These are phyloP conservation scores for Talaromyces stipitatus DNA, from an alignment of 495 filamentous ascomycete species.

Conservation along the genomic window DNA sequence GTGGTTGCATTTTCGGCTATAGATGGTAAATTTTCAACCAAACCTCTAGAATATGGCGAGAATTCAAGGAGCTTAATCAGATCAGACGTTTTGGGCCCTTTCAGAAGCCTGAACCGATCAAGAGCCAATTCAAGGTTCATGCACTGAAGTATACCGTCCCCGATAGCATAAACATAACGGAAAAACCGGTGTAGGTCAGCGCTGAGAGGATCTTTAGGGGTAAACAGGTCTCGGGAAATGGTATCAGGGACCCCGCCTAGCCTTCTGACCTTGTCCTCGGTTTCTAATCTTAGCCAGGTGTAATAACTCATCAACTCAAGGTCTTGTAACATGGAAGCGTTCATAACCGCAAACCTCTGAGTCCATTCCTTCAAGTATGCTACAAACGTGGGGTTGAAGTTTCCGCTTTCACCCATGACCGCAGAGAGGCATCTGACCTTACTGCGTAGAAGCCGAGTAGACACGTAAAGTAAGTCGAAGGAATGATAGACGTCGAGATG, in stretches of 20 bases:
- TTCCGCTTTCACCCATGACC: neutral
- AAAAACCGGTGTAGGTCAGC: slow-evolving; percentile 12
- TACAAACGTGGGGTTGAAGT: neutral
- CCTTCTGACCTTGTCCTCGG: slow-evolving; percentile 12
- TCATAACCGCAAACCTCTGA: neutral
- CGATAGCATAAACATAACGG: neutral
- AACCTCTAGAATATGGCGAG: neutral
- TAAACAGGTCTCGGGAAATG: slow-evolving; percentile 13
- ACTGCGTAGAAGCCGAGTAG: neutral
- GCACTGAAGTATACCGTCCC: neutral
- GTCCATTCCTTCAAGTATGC: neutral
- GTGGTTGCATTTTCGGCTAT: neutral
- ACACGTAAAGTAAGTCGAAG: slow-evolving; percentile 8
- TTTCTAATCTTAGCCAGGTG: slow-evolving; percentile 20
- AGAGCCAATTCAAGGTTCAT: neutral
- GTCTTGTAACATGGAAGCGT: neutral
- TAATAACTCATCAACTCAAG: slow-evolving; percentile 6
- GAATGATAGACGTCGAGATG: slow-evolving; percentile 25
- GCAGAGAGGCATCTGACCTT: too few relatives aligned
- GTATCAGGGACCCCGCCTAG: slow-evolving; percentile 12
- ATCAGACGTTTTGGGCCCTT: neutral
- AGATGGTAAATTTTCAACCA: neutral
- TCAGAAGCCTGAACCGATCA: neutral
- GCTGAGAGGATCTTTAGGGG: slow-evolving; percentile 15
- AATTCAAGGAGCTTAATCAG: neutral